These are phyloP conservation scores for Gaeumannomyces tritici DNA, from an alignment of 2,329 filamentous ascomycete genomes.

Conservation along the genomic window DNA sequence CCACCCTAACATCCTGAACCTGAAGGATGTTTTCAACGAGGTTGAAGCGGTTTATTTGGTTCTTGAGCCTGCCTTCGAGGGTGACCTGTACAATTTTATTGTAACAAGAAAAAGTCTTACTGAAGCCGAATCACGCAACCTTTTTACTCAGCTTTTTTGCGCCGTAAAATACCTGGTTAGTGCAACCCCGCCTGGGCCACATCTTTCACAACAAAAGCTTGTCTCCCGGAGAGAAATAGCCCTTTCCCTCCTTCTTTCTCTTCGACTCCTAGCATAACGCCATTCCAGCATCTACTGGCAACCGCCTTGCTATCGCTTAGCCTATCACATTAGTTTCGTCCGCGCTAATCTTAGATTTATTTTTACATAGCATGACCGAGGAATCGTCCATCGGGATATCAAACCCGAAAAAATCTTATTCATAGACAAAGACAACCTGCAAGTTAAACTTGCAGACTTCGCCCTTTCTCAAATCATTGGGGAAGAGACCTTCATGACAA, in stretches of 20 bases:
- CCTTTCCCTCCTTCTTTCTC: too few relatives aligned
- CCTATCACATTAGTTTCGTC: not conserved
- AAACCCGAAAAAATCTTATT: constrained; percentile 95
- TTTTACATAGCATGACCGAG: constrained; percentile 73
- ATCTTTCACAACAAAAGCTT: too few relatives aligned
- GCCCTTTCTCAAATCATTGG: constrained; percentile 97
- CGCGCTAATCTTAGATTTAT: constrained; percentile 15
- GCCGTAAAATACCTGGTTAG: constrained; percentile 90
- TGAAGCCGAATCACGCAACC: constrained; percentile 73
- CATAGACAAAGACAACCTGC: constrained; percentile 65
- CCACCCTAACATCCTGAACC: constrained; percentile 82
- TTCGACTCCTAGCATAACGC: too few relatives aligned
- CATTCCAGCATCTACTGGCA: too few relatives aligned
- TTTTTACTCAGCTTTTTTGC: constrained; percentile 87
- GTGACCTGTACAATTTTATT: constrained; percentile 93
- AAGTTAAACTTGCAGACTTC: constrained; percentile 91
- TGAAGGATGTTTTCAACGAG: constrained; percentile 94
- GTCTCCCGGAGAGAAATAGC: too few relatives aligned
- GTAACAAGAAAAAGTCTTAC: constrained; percentile 81
- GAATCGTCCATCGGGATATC: constrained; percentile 95
- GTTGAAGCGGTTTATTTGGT: constrained; percentile 83
- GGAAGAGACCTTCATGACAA: constrained; percentile 95
- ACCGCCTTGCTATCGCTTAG: too few relatives aligned
- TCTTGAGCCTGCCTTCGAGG: constrained; percentile 80
- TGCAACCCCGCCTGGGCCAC: too few relatives aligned